Evolutionary conservation across 805 yeast genomes (phyloP).

Genomic region (Yamadazyma nakazawae): DNA sequence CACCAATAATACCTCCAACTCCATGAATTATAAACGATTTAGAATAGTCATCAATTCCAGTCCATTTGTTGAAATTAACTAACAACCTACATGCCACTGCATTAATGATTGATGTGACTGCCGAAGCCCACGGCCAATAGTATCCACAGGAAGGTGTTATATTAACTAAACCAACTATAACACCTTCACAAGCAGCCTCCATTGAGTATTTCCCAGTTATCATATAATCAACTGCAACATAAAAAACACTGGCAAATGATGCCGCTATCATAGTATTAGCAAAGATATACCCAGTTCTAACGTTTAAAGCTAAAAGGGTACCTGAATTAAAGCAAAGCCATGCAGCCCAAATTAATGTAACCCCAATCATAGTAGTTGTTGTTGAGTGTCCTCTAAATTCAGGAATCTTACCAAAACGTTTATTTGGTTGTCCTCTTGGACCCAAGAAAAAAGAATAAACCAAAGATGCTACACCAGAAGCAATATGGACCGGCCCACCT

Average conservation of each 20-base stretch:
- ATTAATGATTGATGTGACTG: slow-evolving; percentile 39
- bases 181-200: slow-evolving; percentile 45
- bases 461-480: slow-evolving; percentile 42
- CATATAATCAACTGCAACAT: slow-evolving; percentile 41
- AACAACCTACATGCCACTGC: slow-evolving; percentile 36
- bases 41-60: slow-evolving; percentile 45
- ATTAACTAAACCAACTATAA: slow-evolving; percentile 44
- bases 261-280: slow-evolving; percentile 53
- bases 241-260: slow-evolving; percentile 43
- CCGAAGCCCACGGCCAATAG: slow-evolving; percentile 46
- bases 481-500: slow-evolving; percentile 49
- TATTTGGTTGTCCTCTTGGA: slow-evolving; percentile 28
- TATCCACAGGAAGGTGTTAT: slow-evolving; percentile 48
- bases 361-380: slow-evolving; percentile 40
- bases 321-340: slow-evolving; percentile 51
- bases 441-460: slow-evolving; percentile 44
- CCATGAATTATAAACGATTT: slow-evolving; percentile 47
- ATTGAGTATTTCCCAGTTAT: slow-evolving; percentile 40
- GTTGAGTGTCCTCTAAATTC: slow-evolving; percentile 32
- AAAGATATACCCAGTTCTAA: slow-evolving; percentile 45
- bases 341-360: slow-evolving; percentile 46
- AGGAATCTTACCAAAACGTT: slow-evolving; percentile 22
- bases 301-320: slow-evolving; percentile 37
- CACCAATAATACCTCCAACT: slow-evolving; percentile 44
- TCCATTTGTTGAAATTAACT: slow-evolving; percentile 35